Conservation (phyloP, 2,329 filamentous ascomycete species). For the Colletotrichum tropicale region DNA sequence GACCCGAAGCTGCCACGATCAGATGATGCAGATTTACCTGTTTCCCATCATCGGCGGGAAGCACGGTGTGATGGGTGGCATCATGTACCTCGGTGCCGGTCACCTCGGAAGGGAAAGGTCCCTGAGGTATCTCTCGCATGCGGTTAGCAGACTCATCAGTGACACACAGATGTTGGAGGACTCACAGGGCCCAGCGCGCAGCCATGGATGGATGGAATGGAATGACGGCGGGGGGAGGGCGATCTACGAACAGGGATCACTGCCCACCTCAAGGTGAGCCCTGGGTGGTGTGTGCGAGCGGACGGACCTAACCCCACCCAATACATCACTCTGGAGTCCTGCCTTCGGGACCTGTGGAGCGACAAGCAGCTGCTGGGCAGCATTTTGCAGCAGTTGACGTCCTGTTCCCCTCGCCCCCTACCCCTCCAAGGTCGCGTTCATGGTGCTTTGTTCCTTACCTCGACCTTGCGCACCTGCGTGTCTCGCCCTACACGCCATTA, state of each 20-base stretch:
- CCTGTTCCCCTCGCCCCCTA: neutral
- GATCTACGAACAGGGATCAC: constrained; percentile 8
- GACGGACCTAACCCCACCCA: constrained; percentile 14
- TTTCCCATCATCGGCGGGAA: neutral
- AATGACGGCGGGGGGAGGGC: neutral
- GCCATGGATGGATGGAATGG: neutral
- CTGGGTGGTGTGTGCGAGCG: neutral
- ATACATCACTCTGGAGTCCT: constrained; percentile 19
- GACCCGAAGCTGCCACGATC: neutral
- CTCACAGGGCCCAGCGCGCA: neutral
- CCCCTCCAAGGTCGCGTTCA: neutral
- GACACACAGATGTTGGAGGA: neutral
- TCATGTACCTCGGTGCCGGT: neutral
- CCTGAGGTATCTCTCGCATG: neutral
- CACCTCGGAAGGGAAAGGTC: neutral
- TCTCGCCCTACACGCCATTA: constrained; percentile 12
- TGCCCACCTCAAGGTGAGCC: neutral
- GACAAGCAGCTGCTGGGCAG: neutral
- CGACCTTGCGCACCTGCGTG: constrained; percentile 5
- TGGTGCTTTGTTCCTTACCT: neutral
- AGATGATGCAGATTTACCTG: constrained; percentile 12
- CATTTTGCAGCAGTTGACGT: neutral
- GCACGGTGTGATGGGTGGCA: neutral
- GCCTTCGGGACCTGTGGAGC: neutral
- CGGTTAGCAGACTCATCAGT: neutral